Evolutionary conservation across 108 stramenopile species (phyloP), one percentile per base, ranked within the genome.

Genomic region (Nannochloropsis salina): DNA sequence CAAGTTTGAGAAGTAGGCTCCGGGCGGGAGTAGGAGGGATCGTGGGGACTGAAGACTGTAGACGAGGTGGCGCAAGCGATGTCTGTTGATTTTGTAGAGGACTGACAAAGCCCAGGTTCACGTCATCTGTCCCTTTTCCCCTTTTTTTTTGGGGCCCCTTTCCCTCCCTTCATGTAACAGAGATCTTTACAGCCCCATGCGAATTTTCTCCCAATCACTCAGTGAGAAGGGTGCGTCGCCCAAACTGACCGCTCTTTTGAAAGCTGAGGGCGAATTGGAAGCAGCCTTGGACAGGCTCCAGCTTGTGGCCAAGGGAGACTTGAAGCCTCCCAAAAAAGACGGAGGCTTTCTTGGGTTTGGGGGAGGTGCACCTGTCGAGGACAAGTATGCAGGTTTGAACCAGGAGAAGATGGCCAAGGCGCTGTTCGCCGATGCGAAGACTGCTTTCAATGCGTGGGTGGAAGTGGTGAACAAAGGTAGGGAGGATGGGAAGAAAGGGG

Each of bases 231-330:
- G 61, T n/a, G 61, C 61, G 15, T 74, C 61, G 61, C 61, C 61
- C 61, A 74, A 74, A n/a, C 61, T 74, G 4, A n/a, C 61, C 2
- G 61, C 61, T n/a, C n/a, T 74, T 15, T n/a, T 74, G 61, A 74
- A 74, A 74, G 61, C 61, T 8, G 61, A 74, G 61, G 61, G 5
- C 8, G 61, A 74, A n/a, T 74, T 74, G 61, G 61, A 74, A 74
- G 61, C 15, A 6, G 61, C 61, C 61, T 74, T 74, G 61, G 61
- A 74, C n/a, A 15, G 61, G 20, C n/a, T 74, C 20, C 61, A 74
- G 61, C 61, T 74, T n/a, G 61, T 74, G 15, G 61, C 61, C 61
- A 74, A 74, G 61, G 61, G 61, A n/a, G 61, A 74, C n/a, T 74
- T 74, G 61, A 74, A 74, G n/a, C 61, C 61, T n/a, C 61, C 61